phyloP scores from a whole-genome alignment of 2,329 filamentous ascomycete genomes.

The Sordariomycetes sp. region DNA sequence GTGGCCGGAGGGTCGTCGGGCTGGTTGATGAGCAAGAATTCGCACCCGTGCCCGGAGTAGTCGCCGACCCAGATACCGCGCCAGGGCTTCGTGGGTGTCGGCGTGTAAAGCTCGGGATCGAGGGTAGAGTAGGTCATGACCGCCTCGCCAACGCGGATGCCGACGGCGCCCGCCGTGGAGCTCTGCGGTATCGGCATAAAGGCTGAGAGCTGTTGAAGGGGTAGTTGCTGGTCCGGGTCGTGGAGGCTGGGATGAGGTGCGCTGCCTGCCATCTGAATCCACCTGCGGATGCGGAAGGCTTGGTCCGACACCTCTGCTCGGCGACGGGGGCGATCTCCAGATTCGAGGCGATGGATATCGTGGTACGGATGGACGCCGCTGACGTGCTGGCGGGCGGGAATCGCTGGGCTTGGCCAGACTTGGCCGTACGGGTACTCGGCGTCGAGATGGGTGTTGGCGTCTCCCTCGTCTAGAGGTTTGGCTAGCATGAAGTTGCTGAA shows the following conservation, averaged over 20 bases:
- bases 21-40: slow-evolving; percentile 79
- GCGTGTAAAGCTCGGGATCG: slow-evolving; percentile 66
- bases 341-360: slow-evolving; percentile 13
- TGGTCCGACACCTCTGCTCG: slow-evolving; percentile 55
- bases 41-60: slow-evolving; percentile 79
- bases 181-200: too few species aligned
- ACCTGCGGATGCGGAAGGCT: slow-evolving; percentile 66
- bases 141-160: slow-evolving; percentile 44
- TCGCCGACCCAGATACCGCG: slow-evolving; percentile 90
- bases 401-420: slow-evolving; percentile 68
- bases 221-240: too few species aligned
- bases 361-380: slow-evolving; percentile 18
- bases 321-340: slow-evolving; percentile 30
- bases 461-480: slow-evolving; percentile 31
- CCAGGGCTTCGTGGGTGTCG: slow-evolving; percentile 71
- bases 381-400: slow-evolving; percentile 55
- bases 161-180: slow-evolving; percentile 15
- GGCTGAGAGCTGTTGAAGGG: too few species aligned
- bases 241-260: not conserved
- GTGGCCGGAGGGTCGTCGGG: slow-evolving; percentile 36
- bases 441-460: slow-evolving; percentile 18
- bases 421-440: slow-evolving; percentile 33
- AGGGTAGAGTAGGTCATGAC: slow-evolving; percentile 62
- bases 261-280: slow-evolving; percentile 55
- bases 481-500: slow-evolving; percentile 63